A percentile compares a stretch with the other conserved stretches of the same genome.
Evolutionary conservation across 306 rosid genomes (phyloP).

Genomic region (Trifolium dubium): DNA sequence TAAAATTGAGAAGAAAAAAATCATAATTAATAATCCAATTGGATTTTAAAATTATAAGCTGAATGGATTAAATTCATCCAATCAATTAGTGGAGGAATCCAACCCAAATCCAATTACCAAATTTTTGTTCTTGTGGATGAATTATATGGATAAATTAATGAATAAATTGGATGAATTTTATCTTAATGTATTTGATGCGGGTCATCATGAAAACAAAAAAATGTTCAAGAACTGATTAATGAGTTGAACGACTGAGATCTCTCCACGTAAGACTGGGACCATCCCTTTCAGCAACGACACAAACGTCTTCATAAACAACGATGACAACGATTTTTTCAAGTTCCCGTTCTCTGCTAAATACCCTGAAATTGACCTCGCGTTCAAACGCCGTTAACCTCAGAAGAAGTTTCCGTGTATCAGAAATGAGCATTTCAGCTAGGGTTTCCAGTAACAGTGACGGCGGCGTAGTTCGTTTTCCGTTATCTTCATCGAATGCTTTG

Average conservation of each 20-base stretch:
- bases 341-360: constrained; percentile 7
- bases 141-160: too few species aligned
- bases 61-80: too few species aligned
- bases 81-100: too few species aligned
- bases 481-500: constrained; percentile 61
- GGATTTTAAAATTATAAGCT: too few species aligned
- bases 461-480: constrained; percentile 59
- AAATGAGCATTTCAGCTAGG: constrained; percentile 43
- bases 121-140: too few species aligned
- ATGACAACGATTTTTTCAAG: constrained; percentile 17
- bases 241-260: constrained; percentile 1
- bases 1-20: too few species aligned
- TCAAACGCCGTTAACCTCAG: constrained; percentile 32
- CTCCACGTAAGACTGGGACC: background rate
- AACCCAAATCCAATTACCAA: too few species aligned
- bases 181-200: too few species aligned
- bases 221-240: background rate
- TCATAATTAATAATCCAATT: too few species aligned
- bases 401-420: constrained; percentile 29
- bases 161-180: too few species aligned
- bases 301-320: background rate
- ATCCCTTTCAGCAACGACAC: background rate
- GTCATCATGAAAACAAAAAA: too few species aligned
- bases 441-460: constrained; percentile 50
- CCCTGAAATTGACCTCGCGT: background rate